These are phyloP conservation scores for Atkinsonella texensis DNA, from an alignment of 2,329 filamentous ascomycete genomes.

Conservation along the genomic window DNA sequence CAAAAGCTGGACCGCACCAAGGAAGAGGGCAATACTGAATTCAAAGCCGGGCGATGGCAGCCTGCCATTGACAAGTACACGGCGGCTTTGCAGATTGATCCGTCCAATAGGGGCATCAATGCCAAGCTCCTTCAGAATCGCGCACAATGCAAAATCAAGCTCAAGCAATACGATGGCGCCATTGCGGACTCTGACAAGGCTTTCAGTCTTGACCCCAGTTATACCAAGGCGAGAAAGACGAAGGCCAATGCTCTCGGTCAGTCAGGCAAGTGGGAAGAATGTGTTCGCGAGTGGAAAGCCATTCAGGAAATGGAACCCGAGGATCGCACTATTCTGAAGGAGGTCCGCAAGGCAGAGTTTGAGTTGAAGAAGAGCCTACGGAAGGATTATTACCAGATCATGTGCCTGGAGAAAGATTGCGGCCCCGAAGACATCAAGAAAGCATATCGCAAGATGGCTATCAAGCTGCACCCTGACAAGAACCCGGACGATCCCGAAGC, in stretches of 20 bases:
- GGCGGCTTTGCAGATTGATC: constrained; percentile 73
- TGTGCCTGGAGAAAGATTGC: constrained; percentile 77
- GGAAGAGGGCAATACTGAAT: constrained; percentile 81
- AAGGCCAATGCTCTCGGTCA: constrained; percentile 82
- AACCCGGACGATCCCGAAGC: constrained; percentile 78
- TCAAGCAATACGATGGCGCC: constrained; percentile 74
- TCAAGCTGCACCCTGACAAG: constrained; percentile 94
- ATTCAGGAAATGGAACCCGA: constrained; percentile 73
- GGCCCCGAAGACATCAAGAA: constrained; percentile 83
- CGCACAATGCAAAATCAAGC: constrained; percentile 69
- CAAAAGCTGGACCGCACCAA: constrained; percentile 91
- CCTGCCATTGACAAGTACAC: constrained; percentile 77
- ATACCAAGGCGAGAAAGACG: constrained; percentile 85
- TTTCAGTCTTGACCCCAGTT: constrained; percentile 68
- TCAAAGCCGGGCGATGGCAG: constrained; percentile 73
- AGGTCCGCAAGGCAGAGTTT: constrained; percentile 80
- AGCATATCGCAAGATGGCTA: constrained; percentile 89
- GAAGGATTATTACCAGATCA: constrained; percentile 98
- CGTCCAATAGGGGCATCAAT: constrained; percentile 81
- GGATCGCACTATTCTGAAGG: constrained; percentile 69
- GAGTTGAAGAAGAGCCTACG: constrained; percentile 96
- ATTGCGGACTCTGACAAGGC: constrained; percentile 80
- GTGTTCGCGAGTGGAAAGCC: constrained; percentile 77
- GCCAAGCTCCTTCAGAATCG: constrained; percentile 92
- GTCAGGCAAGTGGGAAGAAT: constrained; percentile 84